Evolutionary conservation across 1,284 basidiomycete genomes (phyloP).

Genomic region (Farysia itapuensis): DNA sequence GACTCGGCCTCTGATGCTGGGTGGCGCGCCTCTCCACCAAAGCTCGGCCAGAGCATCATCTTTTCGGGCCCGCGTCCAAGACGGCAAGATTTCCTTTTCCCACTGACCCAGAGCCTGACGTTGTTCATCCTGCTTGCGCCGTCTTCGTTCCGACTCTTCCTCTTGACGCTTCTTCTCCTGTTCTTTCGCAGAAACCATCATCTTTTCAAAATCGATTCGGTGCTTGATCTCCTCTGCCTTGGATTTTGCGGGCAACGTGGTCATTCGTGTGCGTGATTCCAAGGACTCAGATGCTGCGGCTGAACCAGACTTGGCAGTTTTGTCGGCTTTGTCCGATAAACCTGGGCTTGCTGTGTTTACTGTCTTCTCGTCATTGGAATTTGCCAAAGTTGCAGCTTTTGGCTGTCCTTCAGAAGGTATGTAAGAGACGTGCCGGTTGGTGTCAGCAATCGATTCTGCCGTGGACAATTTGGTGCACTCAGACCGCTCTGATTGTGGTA

Average conservation of each 20-base stretch:
- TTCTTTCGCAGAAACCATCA: conserved; percentile 71
- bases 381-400: not conserved
- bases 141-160: conserved; percentile 31
- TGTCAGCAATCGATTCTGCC: not conserved
- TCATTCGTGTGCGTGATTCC: conserved; percentile 67
- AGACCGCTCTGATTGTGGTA: not conserved
- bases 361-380: not conserved
- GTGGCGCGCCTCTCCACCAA: conserved; percentile 92
- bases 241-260: conserved; percentile 80
- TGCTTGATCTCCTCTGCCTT: conserved; percentile 80
- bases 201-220: conserved; percentile 81
- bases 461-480: not conserved
- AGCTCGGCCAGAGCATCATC: conserved; percentile 70
- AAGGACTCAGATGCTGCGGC: conserved; percentile 58
- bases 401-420: not conserved
- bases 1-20: conserved; percentile 77
- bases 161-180: conserved; percentile 34
- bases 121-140: conserved; percentile 56
- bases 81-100: conserved; percentile 78
- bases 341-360: conserved; percentile 3
- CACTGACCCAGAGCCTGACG: conserved; percentile 73
- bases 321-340: conserved; percentile 34
- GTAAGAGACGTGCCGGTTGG: not conserved
- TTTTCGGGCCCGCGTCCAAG: conserved; percentile 76
- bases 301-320: conserved; percentile 13